phyloP scores from a whole-genome alignment of 148 eudicot genomes.

The Camellia japonica region DNA sequence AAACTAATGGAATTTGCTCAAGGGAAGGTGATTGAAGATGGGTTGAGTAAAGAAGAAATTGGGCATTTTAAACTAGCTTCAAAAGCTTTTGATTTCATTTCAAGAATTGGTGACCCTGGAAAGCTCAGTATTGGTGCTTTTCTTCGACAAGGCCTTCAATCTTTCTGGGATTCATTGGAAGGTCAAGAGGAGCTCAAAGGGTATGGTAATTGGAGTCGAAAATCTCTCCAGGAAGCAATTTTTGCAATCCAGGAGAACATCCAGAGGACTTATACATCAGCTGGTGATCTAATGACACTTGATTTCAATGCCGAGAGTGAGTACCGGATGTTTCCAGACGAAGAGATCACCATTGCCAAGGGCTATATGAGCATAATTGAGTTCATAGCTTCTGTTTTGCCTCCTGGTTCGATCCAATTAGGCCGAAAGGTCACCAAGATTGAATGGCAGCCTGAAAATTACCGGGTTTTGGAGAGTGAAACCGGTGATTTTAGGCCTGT shows the following conservation, averaged over 20 bases:
- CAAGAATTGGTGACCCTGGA: constrained; percentile 15
- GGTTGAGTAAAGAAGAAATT: constrained; percentile 16
- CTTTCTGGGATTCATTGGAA: constrained; percentile 29
- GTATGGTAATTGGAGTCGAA: constrained; percentile 48
- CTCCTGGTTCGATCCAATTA: constrained; percentile 63
- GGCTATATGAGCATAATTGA: constrained; percentile 74
- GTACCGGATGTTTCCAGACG: constrained; percentile 80
- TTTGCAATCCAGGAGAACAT: constrained; percentile 71
- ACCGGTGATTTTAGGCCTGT: constrained; percentile 50
- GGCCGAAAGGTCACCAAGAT: constrained; percentile 64
- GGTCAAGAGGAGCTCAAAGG: constrained; percentile 24
- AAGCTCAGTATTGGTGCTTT: constrained; percentile 58
- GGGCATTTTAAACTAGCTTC: constrained; percentile 15
- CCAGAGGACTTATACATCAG: constrained; percentile 89
- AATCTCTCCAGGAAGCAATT: constrained; percentile 52
- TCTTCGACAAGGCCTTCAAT: constrained; percentile 56
- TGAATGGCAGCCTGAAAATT: constrained; percentile 51
- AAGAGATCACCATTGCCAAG: constrained; percentile 81
- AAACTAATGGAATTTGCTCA: constrained; percentile 67
- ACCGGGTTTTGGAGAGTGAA: constrained; percentile 7
- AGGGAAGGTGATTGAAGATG: constrained; percentile 37
- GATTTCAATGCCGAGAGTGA: constrained; percentile 82
- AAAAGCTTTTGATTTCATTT: neutral
- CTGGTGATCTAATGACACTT: constrained; percentile 59
- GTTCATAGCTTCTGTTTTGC: constrained; percentile 71